Base-by-base conservation (phyloP, 805 yeast genomes). In the Grigorovia jiainica region DNA sequence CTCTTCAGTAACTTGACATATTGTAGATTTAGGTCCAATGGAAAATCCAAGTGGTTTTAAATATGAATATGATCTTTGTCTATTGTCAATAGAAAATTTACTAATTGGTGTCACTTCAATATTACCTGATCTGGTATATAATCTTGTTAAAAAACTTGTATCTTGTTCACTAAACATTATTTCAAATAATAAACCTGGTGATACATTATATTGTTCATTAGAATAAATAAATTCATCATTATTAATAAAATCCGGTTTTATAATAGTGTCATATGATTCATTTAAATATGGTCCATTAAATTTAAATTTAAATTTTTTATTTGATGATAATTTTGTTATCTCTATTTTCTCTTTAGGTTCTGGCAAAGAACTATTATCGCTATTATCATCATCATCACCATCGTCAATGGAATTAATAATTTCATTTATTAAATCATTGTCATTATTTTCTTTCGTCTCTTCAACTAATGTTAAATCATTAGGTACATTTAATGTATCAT, bases 1-100 rank as follows among this genome's bases (percentile, higher is more conserved):
- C 0, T 70, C 65, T 51, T 87, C 96, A 3, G 60, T 63, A 13
- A 75, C 77, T n/a, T 64, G 45, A 57, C 95, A 85, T 43, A 72
- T 77, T 2, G 99, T 89, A 19, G 90, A 86, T 53, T 86, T 87
- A 10, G 98, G 98, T 0, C 98, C 98, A 30, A 92, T 78, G 1
- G 95, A 75, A 41, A 75, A 87, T 40, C 79, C 77, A 43, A 92
- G 68, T 1, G 82, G 86, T 60, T 85, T 85, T 38, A 74, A 72
- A 60, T 89, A 92, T 4, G 73, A 70, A 56, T 75, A 89, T 3
- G 64, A 58, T 41, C 94, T 63, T 62, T 3, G n/a, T n/a, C n/a
- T n/a, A n/a, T n/a, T n/a, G n/a, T n/a, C n/a, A n/a, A 50, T 48
- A 2, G 13, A 20, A 13, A 25, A 29, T 17, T 54, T 45, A 24